These are phyloP conservation scores for Elongisporangium prolatum DNA, from an alignment of 352 stramenopile species.

Conservation along the genomic window DNA sequence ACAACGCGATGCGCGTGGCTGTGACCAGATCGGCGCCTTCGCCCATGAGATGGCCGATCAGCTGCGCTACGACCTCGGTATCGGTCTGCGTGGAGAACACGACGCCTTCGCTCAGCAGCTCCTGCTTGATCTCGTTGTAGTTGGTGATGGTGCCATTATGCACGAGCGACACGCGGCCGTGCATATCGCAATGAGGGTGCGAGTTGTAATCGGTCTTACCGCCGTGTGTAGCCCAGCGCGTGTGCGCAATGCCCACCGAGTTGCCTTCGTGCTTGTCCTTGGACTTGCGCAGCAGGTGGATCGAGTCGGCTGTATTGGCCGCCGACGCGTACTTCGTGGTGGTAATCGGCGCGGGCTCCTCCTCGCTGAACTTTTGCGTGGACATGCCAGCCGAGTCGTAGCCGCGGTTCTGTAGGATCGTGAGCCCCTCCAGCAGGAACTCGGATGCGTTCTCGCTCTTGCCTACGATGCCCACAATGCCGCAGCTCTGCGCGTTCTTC, in stretches of 20 bases:
- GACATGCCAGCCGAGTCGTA: conserved; percentile 98
- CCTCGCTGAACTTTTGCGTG: conserved; percentile 69
- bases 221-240: conserved; percentile 98
- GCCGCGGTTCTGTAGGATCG: conserved; percentile 92
- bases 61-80: conserved; percentile 97
- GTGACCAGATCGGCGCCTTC: conserved; percentile 77
- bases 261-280: conserved; percentile 78
- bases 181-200: conserved; percentile 95
- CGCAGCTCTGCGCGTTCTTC: conserved; percentile 44
- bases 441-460: conserved; percentile 63
- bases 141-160: conserved; percentile 99
- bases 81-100: conserved; percentile 96
- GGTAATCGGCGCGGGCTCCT: conserved; percentile 41
- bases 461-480: conserved; percentile 76
- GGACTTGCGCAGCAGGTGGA: conserved; percentile 86
- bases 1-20: conserved; percentile 88
- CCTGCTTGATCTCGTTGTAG: conserved; percentile 89
- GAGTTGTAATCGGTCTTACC: conserved; percentile 98
- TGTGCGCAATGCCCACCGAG: conserved; percentile 97
- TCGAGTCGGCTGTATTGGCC: conserved; percentile 89
- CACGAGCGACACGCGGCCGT: conserved; percentile 93
- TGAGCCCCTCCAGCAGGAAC: conserved; percentile 85
- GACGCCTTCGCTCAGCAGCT: conserved; percentile 84
- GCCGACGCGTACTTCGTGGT: conserved; percentile 95
- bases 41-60: conserved; percentile 93